These are phyloP conservation scores for Neonectria neomacrospora DNA, from an alignment of 2,329 filamentous ascomycete genomes.

Conservation along the genomic window DNA sequence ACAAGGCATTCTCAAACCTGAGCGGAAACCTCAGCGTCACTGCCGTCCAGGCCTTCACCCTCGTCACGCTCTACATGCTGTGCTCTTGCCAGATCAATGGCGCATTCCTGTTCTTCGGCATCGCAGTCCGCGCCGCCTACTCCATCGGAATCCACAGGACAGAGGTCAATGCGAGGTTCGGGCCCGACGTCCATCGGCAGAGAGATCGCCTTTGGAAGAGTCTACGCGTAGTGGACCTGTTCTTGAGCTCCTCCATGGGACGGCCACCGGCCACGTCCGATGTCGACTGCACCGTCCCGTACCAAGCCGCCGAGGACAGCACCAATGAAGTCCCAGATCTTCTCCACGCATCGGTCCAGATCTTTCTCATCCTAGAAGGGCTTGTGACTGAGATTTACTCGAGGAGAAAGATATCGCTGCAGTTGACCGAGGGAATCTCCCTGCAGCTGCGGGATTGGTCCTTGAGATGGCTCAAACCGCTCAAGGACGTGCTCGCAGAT, in stretches of 20 bases:
- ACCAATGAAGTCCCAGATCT: slow-evolving; percentile 57
- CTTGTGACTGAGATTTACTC: slow-evolving; percentile 65
- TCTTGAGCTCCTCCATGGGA: slow-evolving; percentile 65
- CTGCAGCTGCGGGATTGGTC: slow-evolving; percentile 64
- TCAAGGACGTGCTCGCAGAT: slow-evolving; percentile 53
- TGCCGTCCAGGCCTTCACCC: slow-evolving; percentile 61
- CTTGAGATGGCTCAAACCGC: slow-evolving; percentile 56
- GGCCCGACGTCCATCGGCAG: slow-evolving; percentile 54
- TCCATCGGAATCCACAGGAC: slow-evolving; percentile 64
- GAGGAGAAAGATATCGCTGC: slow-evolving; percentile 62
- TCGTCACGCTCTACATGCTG: slow-evolving; percentile 65
- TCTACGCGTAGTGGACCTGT: slow-evolving; percentile 62
- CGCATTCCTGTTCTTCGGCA: slow-evolving; percentile 65
- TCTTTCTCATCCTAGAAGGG: slow-evolving; percentile 61
- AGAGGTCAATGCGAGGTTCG: slow-evolving; percentile 65
- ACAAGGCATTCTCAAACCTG: slow-evolving; percentile 57
- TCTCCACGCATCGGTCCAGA: slow-evolving; percentile 63
- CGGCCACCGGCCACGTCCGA: slow-evolving; percentile 64
- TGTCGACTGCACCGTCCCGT: slow-evolving; percentile 65
- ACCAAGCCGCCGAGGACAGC: slow-evolving; percentile 50
- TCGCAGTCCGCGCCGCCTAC: slow-evolving; percentile 63
- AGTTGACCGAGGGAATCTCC: slow-evolving; percentile 65
- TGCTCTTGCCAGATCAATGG: slow-evolving; percentile 66
- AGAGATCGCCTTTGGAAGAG: slow-evolving; percentile 66
- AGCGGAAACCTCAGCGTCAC: slow-evolving; percentile 59